phyloP scores from a whole-genome alignment of 2,329 filamentous ascomycete genomes.

The Teratosphaeria nubilosa region DNA sequence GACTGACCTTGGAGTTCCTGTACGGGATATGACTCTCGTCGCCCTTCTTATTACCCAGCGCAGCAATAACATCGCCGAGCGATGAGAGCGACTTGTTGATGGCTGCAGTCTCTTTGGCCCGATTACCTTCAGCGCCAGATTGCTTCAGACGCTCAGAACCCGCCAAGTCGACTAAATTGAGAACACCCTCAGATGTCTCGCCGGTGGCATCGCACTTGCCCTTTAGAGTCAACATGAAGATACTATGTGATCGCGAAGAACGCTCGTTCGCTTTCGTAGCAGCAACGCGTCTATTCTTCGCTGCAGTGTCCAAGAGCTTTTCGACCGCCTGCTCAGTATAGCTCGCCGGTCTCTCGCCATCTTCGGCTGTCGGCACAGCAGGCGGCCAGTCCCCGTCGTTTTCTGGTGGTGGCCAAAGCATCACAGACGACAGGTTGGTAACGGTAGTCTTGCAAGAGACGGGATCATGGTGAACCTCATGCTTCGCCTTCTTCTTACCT shows the following conservation, averaged over 20 bases:
- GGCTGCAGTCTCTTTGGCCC: constrained; percentile 87
- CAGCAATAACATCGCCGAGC: constrained; percentile 87
- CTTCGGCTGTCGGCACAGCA: constrained; percentile 6
- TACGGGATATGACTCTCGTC: constrained; percentile 67
- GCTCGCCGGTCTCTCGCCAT: neutral
- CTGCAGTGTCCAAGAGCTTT: constrained; percentile 56
- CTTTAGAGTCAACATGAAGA: constrained; percentile 72
- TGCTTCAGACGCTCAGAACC: constrained; percentile 86
- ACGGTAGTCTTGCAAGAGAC: constrained; percentile 71
- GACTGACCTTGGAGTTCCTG: constrained; percentile 74
- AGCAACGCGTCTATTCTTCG: constrained; percentile 80
- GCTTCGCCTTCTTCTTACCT: constrained; percentile 55
- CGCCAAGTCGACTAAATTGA: constrained; percentile 92
- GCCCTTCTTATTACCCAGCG: constrained; percentile 71
- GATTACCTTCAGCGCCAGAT: constrained; percentile 73
- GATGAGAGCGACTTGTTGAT: constrained; percentile 95
- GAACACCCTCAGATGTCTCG: constrained; percentile 79
- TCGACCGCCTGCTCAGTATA: constrained; percentile 22
- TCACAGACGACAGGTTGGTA: constrained; percentile 66
- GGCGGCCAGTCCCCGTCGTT: constrained; percentile 37
- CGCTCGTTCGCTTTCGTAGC: constrained; percentile 97
- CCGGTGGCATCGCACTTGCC: constrained; percentile 63
- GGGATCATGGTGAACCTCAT: constrained; percentile 82
- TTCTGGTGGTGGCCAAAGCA: constrained; percentile 68
- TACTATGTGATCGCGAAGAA: constrained; percentile 86